Conservation (phyloP, 768 basidiomycete species). For the Mycena maculata region DNA sequence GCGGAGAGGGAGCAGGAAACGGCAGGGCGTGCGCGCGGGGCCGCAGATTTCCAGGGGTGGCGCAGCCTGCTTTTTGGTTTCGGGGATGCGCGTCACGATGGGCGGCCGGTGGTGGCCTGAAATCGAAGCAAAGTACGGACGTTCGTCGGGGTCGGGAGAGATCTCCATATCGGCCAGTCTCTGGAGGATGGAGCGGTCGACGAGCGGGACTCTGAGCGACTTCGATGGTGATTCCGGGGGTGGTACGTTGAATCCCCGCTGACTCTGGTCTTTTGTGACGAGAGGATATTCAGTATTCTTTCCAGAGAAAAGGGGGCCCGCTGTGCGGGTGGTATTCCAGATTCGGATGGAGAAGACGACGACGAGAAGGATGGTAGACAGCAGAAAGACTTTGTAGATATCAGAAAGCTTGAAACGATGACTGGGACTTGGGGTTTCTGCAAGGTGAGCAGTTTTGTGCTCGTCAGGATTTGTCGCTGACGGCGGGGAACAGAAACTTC, state of each 20-base stretch:
- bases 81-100: conserved; percentile 48
- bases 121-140: conserved; percentile 28
- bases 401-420: not conserved
- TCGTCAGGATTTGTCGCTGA: not conserved
- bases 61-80: conserved; percentile 19
- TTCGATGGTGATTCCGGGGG: not conserved
- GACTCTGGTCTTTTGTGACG: too few relatives aligned
- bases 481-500: conserved; percentile 4
- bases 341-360: not conserved
- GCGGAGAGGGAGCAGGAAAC: conserved; percentile 61
- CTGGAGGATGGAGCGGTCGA: conserved; percentile 43
- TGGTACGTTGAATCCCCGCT: too few relatives aligned
- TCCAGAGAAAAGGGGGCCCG: too few relatives aligned
- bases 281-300: too few relatives aligned
- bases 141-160: conserved; percentile 33
- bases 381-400: conserved; percentile 9
- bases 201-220: conserved; percentile 31
- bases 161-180: conserved; percentile 39
- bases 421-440: too few relatives aligned
- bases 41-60: conserved; percentile 7
- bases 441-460: not conserved
- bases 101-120: conserved; percentile 46
- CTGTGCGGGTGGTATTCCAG: not conserved
- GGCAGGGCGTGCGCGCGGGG: conserved; percentile 48
- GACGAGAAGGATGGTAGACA: not conserved